A percentile compares a stretch with the other conserved stretches of the same genome.
Evolutionary conservation across 352 stramenopile species (phyloP).

Genomic region (Plasmopara muralis): DNA sequence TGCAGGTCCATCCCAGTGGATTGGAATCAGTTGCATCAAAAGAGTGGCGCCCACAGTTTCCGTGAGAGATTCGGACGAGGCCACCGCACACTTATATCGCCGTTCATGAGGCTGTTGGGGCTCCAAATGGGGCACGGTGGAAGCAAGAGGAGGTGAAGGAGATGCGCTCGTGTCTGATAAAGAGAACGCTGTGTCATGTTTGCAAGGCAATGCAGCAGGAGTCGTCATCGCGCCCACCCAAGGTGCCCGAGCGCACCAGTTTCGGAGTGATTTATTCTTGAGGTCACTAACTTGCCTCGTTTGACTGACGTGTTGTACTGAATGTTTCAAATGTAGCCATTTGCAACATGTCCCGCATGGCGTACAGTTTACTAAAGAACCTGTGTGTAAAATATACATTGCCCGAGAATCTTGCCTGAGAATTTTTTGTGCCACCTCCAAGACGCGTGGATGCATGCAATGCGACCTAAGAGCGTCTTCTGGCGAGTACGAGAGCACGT

Average conservation of each 20-base stretch:
- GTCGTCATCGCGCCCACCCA: conserved; percentile 12
- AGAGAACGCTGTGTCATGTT: conserved; percentile 4
- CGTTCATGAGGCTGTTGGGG: conserved; percentile 20
- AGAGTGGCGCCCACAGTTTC: conserved; percentile 25
- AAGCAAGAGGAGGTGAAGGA: conserved; percentile 2
- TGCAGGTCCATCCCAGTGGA: conserved; percentile 56
- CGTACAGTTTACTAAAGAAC: no score
- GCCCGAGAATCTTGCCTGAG: no score
- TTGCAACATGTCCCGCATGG: no score
- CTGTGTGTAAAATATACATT: no score
- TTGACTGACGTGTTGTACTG: neutral
- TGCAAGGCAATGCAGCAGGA: conserved; percentile 5
- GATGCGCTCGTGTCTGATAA: conserved; percentile 5
- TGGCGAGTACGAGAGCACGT: no score
- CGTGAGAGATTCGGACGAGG: conserved; percentile 3
- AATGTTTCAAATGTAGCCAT: no score
- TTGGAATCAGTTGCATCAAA: conserved; percentile 61
- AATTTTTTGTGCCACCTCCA: neutral
- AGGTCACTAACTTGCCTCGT: conserved; percentile 1
- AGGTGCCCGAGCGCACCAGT: neutral
- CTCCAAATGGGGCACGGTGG: conserved; percentile 20
- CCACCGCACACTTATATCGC: conserved; percentile 7
- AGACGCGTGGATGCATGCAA: no score
- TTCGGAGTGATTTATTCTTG: conserved; percentile 3
- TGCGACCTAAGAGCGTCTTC: no score